Base-by-base conservation (phyloP, 441 rosid genomes). In the Corymbia calophylla region DNA sequence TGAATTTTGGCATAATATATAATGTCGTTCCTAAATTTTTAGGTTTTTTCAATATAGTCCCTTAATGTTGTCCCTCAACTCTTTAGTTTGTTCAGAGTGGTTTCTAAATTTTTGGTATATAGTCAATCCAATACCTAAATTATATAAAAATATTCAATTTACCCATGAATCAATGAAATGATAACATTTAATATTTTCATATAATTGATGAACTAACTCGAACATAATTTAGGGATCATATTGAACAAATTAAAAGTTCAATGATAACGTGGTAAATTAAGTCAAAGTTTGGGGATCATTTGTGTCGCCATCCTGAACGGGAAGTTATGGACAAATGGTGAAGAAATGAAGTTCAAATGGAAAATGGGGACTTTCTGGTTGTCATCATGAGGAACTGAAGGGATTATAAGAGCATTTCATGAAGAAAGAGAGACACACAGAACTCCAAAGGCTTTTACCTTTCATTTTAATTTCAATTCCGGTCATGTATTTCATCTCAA, bases 11-110 rank as follows among this genome's bases (percentile, higher is more conserved):
- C 3, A 5, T 1, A 9, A 32, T 9, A 2, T 32, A 13, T 0
- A 32, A 32, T 18, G 2, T 68, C 1, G 1, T 18, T 0, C 0
- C 1, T 11, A 0, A 70, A 35, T 1, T 70, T 70, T 35, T 19
- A 19, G 39, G 19, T 5, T 70, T 70, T 2, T 32, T 31, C 3
- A 68, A 32, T 17, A 32, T 17, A 4, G 0, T 29, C 4, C 2
- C 1, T 62, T 0, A 64, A n/a, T 13, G 0, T 64, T 4, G 0
- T 7, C 35, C 5, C 8, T 2, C 7, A 7, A 14, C 0, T 64
- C 29, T 64, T 64, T 0, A 53, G 6, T 64, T n/a, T n/a, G 4
- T n/a, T 7, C 1, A 29, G 15, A 14, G 31, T 1, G 66, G 8
- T 64, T 4, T 1, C 1, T 8, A 0, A 66, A 66, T 3, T 66